Evolutionary conservation across 2,329 filamentous ascomycete genomes (phyloP), one percentile per base, ranked within the genome.

Genomic region (Boeremia exigua): DNA sequence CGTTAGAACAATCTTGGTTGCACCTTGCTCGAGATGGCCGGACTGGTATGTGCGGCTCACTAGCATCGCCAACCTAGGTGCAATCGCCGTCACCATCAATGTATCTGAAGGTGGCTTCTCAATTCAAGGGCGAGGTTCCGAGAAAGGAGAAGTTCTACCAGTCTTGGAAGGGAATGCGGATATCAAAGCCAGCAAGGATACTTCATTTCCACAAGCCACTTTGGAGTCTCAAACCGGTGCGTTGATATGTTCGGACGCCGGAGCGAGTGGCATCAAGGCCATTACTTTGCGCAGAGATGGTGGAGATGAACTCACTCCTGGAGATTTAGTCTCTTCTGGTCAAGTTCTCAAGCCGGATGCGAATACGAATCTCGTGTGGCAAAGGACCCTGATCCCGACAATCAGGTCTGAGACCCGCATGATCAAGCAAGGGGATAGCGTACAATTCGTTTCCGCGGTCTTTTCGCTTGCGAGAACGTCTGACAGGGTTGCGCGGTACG

Each of bases 281-380:
- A 33, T 67, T 2, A 5, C 17, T 6, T 29, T 48, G 5, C 2
- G 17, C n/a, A 34, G 4, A 17, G 19, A 23, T 25, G 11, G 32
- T 2, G n/a, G 2, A 14, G 23, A 17, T 4, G 19, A 32, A 11
- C 12, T 5, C 1, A n/a, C 15, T 28, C 1, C 25, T 6, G 10
- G 25, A 12, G n/a, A 34, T 10, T 28, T 46, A 7, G 33, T 28
- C 49, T 38, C 42, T 4, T 34, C 32, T 33, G 56, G 42, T 3
- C 53, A 70, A 6, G 33, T 68, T 2, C 58, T 73, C 4, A 74
- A 74, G 43, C 71, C 71, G 17, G 71, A 74, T 48, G 70, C 71
- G 2, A 74, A 74, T 48, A 74, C 71, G 2, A 73, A 73, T 46
- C 39, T 74, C 3, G 67, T 73, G 8, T 73, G 69, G 70, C 71